phyloP scores from a whole-genome alignment of 495 filamentous ascomycete species.

The Entonaema liquescens region DNA sequence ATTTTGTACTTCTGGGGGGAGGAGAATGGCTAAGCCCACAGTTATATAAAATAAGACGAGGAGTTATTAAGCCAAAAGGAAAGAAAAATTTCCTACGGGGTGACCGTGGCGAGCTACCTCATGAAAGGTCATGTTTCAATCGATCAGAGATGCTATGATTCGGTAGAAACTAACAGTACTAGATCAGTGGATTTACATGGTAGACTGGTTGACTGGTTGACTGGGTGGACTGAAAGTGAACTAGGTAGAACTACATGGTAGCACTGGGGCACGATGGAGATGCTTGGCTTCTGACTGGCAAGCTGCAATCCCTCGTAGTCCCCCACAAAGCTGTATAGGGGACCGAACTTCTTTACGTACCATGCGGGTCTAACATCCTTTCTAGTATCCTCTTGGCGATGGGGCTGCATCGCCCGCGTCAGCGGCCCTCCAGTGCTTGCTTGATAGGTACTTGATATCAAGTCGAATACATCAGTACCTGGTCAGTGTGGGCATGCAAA shows the following conservation, averaged over 20 bases:
- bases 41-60: slow-evolving; percentile 23
- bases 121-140: slow-evolving; percentile 24
- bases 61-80: slow-evolving; percentile 6
- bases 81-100: slow-evolving; percentile 27
- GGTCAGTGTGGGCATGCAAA: background rate
- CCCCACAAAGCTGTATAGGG: slow-evolving; percentile 41
- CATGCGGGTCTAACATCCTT: slow-evolving; percentile 28
- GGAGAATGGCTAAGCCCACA: slow-evolving; percentile 18
- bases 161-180: slow-evolving; percentile 6
- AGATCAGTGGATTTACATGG: slow-evolving; percentile 1
- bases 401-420: slow-evolving; percentile 35
- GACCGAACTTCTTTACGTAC: slow-evolving; percentile 34
- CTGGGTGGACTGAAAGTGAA: slow-evolving; percentile 1
- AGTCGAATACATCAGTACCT: background rate
- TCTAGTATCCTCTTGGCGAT: slow-evolving; percentile 33
- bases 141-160: slow-evolving; percentile 35
- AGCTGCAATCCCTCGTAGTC: slow-evolving; percentile 30
- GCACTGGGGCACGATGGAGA: slow-evolving; percentile 32
- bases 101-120: slow-evolving; percentile 36
- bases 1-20: background rate
- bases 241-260: slow-evolving; percentile 14
- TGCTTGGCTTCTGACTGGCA: slow-evolving; percentile 41
- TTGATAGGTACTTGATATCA: no score
- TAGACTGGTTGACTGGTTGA: no score
- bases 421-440: background rate